These are phyloP conservation scores for Cordyceps pruinosa DNA, from an alignment of 2,329 filamentous ascomycete species.

Conservation along the genomic window DNA sequence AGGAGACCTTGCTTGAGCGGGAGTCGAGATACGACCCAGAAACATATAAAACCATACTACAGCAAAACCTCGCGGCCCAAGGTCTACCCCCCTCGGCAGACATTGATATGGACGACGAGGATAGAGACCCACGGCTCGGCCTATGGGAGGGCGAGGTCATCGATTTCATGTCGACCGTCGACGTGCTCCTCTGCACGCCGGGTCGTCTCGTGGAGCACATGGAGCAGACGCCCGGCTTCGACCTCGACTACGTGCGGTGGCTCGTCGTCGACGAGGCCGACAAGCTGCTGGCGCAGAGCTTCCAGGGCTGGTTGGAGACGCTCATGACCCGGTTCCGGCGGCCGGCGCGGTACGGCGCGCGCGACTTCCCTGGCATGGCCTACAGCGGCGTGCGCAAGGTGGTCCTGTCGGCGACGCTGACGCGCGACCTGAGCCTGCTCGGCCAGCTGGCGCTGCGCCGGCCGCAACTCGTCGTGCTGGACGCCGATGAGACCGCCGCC, in stretches of 20 bases:
- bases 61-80: slow-evolving; percentile 17
- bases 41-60: slow-evolving; percentile 32
- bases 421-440: slow-evolving; percentile 73
- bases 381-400: slow-evolving; percentile 64
- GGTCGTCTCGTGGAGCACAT: slow-evolving; percentile 89
- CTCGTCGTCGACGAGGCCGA: slow-evolving; percentile 91
- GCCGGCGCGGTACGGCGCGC: slow-evolving; percentile 39
- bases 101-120: slow-evolving; percentile 9
- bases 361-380: slow-evolving; percentile 47
- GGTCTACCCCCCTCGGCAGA: background rate
- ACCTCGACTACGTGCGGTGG: slow-evolving; percentile 73
- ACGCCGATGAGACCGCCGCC: slow-evolving; percentile 45
- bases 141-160: slow-evolving; percentile 47
- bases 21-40: slow-evolving; percentile 57
- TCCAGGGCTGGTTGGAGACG: slow-evolving; percentile 79
- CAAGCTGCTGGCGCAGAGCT: slow-evolving; percentile 82
- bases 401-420: slow-evolving; percentile 88
- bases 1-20: slow-evolving; percentile 40
- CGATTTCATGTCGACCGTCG: slow-evolving; percentile 63
- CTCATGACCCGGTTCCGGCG: slow-evolving; percentile 57
- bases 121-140: slow-evolving; percentile 24
- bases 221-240: slow-evolving; percentile 75
- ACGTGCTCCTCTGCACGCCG: slow-evolving; percentile 86
- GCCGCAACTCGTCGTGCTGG: slow-evolving; percentile 70
- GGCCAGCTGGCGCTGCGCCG: slow-evolving; percentile 64